Base-by-base conservation (phyloP, 2,329 filamentous ascomycete genomes). In the Sporothrix variecibatus region DNA sequence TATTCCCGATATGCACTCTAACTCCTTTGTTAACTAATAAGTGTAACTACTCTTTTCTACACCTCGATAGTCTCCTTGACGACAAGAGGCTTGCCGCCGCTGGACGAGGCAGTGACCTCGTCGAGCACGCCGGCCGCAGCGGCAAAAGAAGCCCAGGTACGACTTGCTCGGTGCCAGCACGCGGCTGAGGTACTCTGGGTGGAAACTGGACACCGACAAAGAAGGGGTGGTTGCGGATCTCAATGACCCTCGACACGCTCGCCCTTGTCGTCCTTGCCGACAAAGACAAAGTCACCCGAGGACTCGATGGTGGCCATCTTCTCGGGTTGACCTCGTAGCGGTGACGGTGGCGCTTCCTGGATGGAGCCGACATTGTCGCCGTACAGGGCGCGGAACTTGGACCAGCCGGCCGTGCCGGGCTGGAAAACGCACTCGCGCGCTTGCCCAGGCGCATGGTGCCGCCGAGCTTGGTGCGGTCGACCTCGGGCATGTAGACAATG, bases 401-500 rank as follows among this genome's bases (percentile, higher is more conserved):
- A 92, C 91, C 91, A 94, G 26, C n/a, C 71, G 78, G 94, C 91
- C 53, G 87, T 90, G 73, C 86, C 86, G 1, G 85, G 81, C 81
- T 94, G 92, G 87, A 94, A 95, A 74, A 89, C 83, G 2, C 91
- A 93, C 17, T 89, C 86, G 20, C 91, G 20, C 91, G 89, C 64
- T 91, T 86, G 71, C 93, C 93, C 2, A 95, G 88, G 72, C 93
- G 89, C 93, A 95, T 95, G 2, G 92, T 94, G 43, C 91, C 93
- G 75, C 93, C 93, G 82, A 94, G 87, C 80, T 91, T 90, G 83
- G 92, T 89, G 78, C 76, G 76, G 75, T 77, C 76, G 9, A 76
- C 82, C 79, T 98, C 95, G 1, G 95, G 95, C 96, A 98, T 99
- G 84, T 93, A 95, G 78, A 98, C 89, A 77, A 99, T 90, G 38